Evolutionary conservation across 2,329 filamentous ascomycete genomes (phyloP), one percentile per base, ranked within the genome.

Genomic region (Magnaporthiopsis incrustans): DNA sequence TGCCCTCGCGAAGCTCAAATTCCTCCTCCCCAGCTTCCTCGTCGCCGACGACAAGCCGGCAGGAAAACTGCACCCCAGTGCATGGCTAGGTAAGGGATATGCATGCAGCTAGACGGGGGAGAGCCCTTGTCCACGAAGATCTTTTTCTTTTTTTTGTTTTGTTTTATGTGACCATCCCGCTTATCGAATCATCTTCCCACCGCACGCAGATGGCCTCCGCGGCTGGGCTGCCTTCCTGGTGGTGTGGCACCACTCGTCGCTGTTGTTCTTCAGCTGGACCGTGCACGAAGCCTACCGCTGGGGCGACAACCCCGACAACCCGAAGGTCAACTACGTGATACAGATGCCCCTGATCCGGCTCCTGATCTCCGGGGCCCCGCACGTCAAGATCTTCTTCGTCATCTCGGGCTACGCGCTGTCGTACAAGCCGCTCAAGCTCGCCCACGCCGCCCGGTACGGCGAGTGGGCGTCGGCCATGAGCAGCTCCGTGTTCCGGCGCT

Each of bases 151-250:
- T 14, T 2, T 11, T 22, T 33, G 27, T 32, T 8, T 14, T 10
- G 4, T 5, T 35, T 26, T 15, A 18, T 1, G 18, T 27, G n/a
- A 61, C 4, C 25, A 44, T 30, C 35, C 35, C 33, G 27, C 30
- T 14, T 30, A 35, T 57, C 22, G 18, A 12, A 22, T 30, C n/a
- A n/a, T n/a, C 7, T 30, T 8, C 53, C 53, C 27, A 33, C 7
- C 25, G 10, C n/a, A 7, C n/a, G 14, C 26, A 71, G 83, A 85
- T 67, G 83, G 82, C 8, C 73, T 85, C 25, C 75, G 83, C 68
- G 83, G 83, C 8, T 79, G 84, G 63, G 81, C 83, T 4, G 82
- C 83, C 3, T 76, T 85, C 44, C 71, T 85, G 50, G 83, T 86
- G 7, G 85, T 84, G 66, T 75, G 78, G 65, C 78, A 81, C 62